A percentile compares a stretch with the other conserved stretches of the same genome.
These are phyloP conservation scores for Xylaria sp. DNA, from an alignment of 2,329 filamentous ascomycete genomes.

Conservation along the genomic window DNA sequence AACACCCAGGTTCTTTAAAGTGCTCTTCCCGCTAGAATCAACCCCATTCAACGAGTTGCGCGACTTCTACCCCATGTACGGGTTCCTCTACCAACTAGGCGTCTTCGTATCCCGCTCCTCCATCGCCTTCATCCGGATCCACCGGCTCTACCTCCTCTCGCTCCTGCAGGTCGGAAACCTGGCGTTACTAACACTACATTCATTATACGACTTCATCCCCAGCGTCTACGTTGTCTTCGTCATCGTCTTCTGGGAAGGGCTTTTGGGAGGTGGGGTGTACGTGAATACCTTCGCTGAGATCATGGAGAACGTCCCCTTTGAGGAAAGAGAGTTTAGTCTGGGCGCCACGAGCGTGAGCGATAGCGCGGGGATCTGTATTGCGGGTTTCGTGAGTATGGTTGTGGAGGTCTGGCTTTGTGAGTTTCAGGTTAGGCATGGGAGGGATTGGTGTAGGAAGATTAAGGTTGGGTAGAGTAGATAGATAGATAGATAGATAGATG, in stretches of 20 bases:
- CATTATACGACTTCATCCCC: conserved; percentile 80
- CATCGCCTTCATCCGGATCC: conserved; percentile 83
- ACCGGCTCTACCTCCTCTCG: conserved; percentile 80
- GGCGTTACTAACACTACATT: conserved; percentile 73
- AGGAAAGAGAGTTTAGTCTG: conserved; percentile 89
- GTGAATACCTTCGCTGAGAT: conserved; percentile 97
- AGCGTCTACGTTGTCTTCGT: conserved; percentile 84
- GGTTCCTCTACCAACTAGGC: conserved; percentile 91
- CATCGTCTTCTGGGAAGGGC: conserved; percentile 91
- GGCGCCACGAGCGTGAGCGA: conserved; percentile 92
- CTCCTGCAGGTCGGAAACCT: conserved; percentile 84
- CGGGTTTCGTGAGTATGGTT: conserved; percentile 81
- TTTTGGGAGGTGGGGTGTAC: conserved; percentile 90
- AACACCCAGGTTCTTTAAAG: conserved; percentile 10
- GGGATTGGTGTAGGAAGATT: conserved; percentile 72
- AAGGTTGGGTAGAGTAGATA: conserved; percentile 46
- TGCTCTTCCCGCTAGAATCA: conserved; percentile 79
- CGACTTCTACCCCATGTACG: conserved; percentile 93
- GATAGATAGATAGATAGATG: too few species aligned
- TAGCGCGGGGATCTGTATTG: conserved; percentile 86
- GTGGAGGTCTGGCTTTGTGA: conserved; percentile 82
- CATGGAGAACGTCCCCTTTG: conserved; percentile 75
- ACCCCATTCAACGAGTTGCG: conserved; percentile 83
- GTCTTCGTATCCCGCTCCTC: conserved; percentile 95
- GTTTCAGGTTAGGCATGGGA: conserved; percentile 82